phyloP scores from a whole-genome alignment of 2,329 filamentous ascomycete species.

The Ophiostoma novo-ulmi region DNA sequence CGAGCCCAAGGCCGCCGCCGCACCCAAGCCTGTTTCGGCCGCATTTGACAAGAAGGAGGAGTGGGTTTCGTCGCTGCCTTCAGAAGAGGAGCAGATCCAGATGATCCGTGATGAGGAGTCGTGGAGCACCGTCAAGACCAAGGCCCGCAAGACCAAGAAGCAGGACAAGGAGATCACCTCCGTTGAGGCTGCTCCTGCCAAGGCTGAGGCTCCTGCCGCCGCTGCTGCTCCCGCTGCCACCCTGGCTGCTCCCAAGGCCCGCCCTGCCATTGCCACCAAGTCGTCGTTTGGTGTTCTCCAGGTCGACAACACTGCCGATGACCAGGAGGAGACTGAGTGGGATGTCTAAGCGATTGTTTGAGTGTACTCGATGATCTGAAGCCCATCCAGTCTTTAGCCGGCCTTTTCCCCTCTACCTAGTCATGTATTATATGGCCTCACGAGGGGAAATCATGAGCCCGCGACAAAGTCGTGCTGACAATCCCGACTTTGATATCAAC shows the following conservation, averaged over 20 bases:
- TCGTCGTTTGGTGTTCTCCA: conserved; percentile 48
- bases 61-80: conserved; percentile 51
- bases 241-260: conserved; percentile 26
- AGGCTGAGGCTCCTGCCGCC: conserved; percentile 26
- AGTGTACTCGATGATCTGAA: neutral
- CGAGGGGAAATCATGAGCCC: neutral
- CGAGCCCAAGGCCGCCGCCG: conserved; percentile 29
- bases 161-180: conserved; percentile 38
- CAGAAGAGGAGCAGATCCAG: conserved; percentile 59
- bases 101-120: conserved; percentile 49
- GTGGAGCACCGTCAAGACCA: conserved; percentile 56
- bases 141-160: conserved; percentile 41
- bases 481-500: neutral
- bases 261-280: conserved; percentile 37
- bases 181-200: conserved; percentile 25
- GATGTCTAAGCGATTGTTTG: conserved; percentile 40
- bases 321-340: conserved; percentile 48
- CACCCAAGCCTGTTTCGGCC: conserved; percentile 26
- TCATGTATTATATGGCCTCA: too few species aligned
- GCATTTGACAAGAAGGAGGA: conserved; percentile 34
- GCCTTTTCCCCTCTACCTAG: neutral
- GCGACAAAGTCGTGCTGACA: neutral
- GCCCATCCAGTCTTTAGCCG: neutral
- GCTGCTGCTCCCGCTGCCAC: conserved; percentile 26
- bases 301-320: conserved; percentile 39